Conservation (phyloP, 306 rosid genomes). For the Castanea crenata region DNA sequence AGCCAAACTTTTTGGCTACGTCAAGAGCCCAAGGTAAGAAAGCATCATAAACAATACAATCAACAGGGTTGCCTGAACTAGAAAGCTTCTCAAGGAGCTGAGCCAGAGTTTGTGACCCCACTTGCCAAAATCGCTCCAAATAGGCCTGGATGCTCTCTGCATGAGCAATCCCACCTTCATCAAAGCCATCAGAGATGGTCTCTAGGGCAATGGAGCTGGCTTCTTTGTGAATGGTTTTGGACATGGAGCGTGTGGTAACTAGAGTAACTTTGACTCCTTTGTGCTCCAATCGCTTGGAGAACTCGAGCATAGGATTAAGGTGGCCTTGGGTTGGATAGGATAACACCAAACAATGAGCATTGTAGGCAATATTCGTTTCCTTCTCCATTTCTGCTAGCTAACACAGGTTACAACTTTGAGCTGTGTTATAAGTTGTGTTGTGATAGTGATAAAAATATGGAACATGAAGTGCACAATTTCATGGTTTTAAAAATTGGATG, state of each 20-base stretch:
- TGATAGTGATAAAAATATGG: no score
- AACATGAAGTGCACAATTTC: no score
- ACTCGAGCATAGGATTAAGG: conserved; percentile 51
- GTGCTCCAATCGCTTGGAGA: conserved; percentile 34
- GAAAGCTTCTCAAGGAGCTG: conserved; percentile 41
- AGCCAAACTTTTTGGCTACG: conserved; percentile 47
- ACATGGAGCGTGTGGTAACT: conserved; percentile 47
- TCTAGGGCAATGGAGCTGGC: conserved; percentile 34
- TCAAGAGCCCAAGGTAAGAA: conserved; percentile 49
- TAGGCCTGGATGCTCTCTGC: conserved; percentile 35
- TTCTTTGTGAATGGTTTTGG: conserved; percentile 32
- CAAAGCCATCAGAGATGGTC: conserved; percentile 66
- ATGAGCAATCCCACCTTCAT: conserved; percentile 45
- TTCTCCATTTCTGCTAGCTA: not conserved
- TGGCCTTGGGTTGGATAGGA: conserved; percentile 56
- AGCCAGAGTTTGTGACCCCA: conserved; percentile 40
- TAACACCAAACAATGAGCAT: conserved; percentile 37
- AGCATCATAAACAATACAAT: conserved; percentile 51
- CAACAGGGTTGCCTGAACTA: conserved; percentile 24
- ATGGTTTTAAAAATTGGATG: no score
- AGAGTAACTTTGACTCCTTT: conserved; percentile 41
- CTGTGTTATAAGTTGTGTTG: no score
- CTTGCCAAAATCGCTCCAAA: conserved; percentile 27
- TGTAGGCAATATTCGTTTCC: not conserved
- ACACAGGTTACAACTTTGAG: not conserved